These are phyloP conservation scores for Saturnispora gosingensis DNA, from an alignment of 805 yeast species.

Conservation along the genomic window DNA sequence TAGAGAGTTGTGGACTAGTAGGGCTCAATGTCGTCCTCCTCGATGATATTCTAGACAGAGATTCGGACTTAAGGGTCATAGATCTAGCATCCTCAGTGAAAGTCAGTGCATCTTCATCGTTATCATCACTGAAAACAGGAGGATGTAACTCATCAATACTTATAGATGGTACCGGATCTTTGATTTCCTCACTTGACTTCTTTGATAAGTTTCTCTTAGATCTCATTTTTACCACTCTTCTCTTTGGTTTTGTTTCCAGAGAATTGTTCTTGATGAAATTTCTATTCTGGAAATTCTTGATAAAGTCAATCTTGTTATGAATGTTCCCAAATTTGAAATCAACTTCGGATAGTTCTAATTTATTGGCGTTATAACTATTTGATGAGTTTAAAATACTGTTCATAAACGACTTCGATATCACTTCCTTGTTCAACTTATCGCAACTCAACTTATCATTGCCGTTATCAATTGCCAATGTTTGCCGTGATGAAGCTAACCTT, in stretches of 20 bases:
- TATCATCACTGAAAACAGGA: neutral
- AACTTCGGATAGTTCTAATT: slow-evolving; percentile 27
- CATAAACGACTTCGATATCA: slow-evolving; percentile 27
- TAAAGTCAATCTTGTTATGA: slow-evolving; percentile 22
- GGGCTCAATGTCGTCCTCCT: neutral
- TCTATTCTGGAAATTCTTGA: slow-evolving; percentile 4
- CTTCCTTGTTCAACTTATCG: slow-evolving; percentile 26
- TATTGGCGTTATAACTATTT: slow-evolving; percentile 22
- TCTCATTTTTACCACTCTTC: slow-evolving; percentile 6
- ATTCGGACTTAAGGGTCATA: neutral
- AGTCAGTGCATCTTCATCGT: neutral
- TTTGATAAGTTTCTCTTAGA: neutral
- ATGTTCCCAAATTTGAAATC: slow-evolving; percentile 25
- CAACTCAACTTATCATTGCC: slow-evolving; percentile 18
- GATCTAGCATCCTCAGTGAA: neutral
- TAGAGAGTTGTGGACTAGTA: slow-evolving; percentile 5
- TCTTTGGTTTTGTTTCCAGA: neutral
- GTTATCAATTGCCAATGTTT: slow-evolving; percentile 40
- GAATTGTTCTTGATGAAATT: neutral
- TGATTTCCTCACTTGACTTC: neutral
- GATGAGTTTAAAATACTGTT: slow-evolving; percentile 22
- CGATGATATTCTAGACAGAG: neutral
- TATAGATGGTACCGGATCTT: neutral
- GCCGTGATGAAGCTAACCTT: slow-evolving; percentile 63
- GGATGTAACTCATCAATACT: neutral